Percentiles rank a stretch among this genome's conserved stretches.
These are phyloP conservation scores for Carnegiea gigantea DNA, from an alignment of 179 eudicot genomes.

Conservation along the genomic window DNA sequence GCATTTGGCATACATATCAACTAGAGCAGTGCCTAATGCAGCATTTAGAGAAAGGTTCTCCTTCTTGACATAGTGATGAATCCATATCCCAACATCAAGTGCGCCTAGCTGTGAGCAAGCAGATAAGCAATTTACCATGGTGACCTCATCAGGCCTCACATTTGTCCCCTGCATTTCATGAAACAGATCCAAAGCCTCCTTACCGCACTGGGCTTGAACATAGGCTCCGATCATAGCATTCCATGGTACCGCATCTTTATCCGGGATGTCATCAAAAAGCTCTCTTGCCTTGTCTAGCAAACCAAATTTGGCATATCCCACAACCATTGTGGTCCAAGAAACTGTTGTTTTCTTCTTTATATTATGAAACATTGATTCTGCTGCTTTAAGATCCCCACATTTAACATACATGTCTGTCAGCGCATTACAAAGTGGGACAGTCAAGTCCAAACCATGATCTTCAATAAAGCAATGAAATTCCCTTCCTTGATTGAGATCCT, in stretches of 20 bases:
- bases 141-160: constrained; percentile 67
- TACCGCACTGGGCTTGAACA: constrained; percentile 57
- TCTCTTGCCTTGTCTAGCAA: constrained; percentile 52
- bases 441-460: constrained; percentile 39
- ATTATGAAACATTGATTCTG: constrained; percentile 52
- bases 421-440: constrained; percentile 60
- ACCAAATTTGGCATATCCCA: constrained; percentile 66
- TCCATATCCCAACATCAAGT: constrained; percentile 77
- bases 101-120: constrained; percentile 87
- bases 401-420: constrained; percentile 81
- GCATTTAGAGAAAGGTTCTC: constrained; percentile 56
- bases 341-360: constrained; percentile 61
- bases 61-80: constrained; percentile 60
- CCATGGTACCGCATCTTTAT: constrained; percentile 50
- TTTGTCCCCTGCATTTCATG: constrained; percentile 55
- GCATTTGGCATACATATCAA: constrained; percentile 95
- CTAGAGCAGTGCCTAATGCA: constrained; percentile 71
- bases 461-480: constrained; percentile 45
- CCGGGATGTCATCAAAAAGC: constrained; percentile 62
- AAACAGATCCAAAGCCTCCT: constrained; percentile 73
- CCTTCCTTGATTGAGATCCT: constrained; percentile 58
- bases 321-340: constrained; percentile 81
- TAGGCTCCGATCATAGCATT: constrained; percentile 79
- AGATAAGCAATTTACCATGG: constrained; percentile 71
- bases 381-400: constrained; percentile 64